These are phyloP conservation scores for Colletotrichum costaricense DNA, from an alignment of 2,329 filamentous ascomycete genomes.

Conservation along the genomic window DNA sequence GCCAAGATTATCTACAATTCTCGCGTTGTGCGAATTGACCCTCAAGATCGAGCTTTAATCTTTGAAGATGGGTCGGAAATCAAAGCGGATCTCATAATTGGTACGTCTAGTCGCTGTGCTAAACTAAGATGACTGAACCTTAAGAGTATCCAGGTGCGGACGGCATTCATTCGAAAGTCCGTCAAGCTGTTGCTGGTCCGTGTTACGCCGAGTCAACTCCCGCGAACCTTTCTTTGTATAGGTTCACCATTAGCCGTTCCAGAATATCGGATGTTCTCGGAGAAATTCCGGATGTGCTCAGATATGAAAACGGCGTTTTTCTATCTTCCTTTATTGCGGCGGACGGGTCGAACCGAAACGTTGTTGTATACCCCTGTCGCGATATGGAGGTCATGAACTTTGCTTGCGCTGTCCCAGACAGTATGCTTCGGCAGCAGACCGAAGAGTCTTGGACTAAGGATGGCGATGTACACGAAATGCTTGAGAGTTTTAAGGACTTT, in stretches of 20 bases:
- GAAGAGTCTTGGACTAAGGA: not conserved
- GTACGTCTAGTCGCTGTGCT: not conserved
- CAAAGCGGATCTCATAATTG: too few relatives aligned
- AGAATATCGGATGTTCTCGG: not conserved
- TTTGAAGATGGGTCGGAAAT: not conserved
- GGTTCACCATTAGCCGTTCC: not conserved
- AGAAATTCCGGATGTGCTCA: not conserved
- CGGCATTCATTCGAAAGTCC: not conserved
- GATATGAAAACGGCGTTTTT: not conserved
- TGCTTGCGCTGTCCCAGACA: not conserved
- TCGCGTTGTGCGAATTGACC: not conserved
- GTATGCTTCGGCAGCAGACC: not conserved
- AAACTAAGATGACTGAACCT: not conserved
- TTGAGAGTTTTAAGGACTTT: not conserved
- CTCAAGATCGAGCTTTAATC: not conserved
- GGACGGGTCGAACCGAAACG: slow-evolving; percentile 1
- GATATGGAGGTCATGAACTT: not conserved
- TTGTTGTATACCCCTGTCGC: not conserved
- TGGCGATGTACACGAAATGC: not conserved
- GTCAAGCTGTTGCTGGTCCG: not conserved
- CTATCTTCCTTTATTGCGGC: not conserved
- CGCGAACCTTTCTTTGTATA: not conserved
- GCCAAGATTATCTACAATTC: not conserved
- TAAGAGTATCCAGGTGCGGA: not conserved
- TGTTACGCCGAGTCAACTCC: not conserved